Conservation (phyloP, 2,329 filamentous ascomycete genomes). For the Catunica adiposa region DNA sequence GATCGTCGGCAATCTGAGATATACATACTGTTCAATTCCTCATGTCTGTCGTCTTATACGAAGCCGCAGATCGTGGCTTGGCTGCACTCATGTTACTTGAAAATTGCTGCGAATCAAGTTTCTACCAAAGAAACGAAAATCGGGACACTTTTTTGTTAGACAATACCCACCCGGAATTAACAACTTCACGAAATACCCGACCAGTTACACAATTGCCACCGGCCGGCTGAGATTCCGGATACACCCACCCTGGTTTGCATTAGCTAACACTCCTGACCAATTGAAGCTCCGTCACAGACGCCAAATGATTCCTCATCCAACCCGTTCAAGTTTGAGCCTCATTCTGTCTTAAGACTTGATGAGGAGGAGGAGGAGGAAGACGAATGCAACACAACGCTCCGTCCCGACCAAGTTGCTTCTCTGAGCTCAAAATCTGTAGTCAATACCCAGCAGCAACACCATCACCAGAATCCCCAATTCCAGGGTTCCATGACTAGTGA, state of each 20-base stretch:
- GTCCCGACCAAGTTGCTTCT: constrained; percentile 21
- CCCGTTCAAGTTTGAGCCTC: constrained; percentile 34
- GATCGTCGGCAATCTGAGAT: too few species aligned
- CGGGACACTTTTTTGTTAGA: too few species aligned
- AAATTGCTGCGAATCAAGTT: too few species aligned
- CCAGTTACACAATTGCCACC: neutral
- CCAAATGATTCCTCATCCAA: constrained; percentile 39
- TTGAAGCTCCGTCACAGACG: constrained; percentile 41
- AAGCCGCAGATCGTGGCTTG: too few species aligned
- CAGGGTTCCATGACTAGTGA: neutral
- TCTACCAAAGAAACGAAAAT: too few species aligned
- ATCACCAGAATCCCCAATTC: neutral
- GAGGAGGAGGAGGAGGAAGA: constrained; percentile 35
- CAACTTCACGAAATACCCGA: neutral
- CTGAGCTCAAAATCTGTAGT: neutral
- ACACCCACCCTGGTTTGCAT: neutral
- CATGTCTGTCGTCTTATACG: too few species aligned
- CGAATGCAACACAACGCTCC: constrained; percentile 35
- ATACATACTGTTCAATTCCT: too few species aligned
- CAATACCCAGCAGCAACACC: neutral
- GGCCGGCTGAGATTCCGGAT: too few species aligned
- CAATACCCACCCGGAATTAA: too few species aligned
- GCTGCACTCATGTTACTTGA: too few species aligned
- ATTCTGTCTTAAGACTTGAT: constrained; percentile 34
- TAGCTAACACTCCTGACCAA: constrained; percentile 11